A percentile compares a stretch with the other conserved stretches of the same genome.
Conservation (phyloP, 1,139 yeast genomes). For the Trichomonascaceae sp. region DNA sequence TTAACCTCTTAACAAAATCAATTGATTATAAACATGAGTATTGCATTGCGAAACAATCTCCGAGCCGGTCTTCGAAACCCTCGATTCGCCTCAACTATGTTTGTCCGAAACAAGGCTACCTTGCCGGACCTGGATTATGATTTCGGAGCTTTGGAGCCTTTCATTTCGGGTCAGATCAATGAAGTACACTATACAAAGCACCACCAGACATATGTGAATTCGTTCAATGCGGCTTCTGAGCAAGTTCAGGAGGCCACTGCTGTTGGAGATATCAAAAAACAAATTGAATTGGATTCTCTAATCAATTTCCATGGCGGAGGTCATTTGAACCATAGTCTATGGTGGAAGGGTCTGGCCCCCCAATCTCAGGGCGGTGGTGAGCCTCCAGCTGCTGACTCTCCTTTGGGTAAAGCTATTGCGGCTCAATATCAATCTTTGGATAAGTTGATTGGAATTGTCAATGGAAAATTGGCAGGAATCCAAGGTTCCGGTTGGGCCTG, state of each 20-base stretch:
- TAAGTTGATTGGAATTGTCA: slow-evolving; percentile 59
- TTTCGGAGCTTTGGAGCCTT: slow-evolving; percentile 85
- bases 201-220: slow-evolving; percentile 90
- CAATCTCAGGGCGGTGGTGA: slow-evolving; percentile 78
- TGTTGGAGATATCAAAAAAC: slow-evolving; percentile 59
- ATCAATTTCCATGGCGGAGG: slow-evolving; percentile 97
- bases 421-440: slow-evolving; percentile 75
- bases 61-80: neutral
- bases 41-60: neutral
- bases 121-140: slow-evolving; percentile 85
- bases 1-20: neutral
- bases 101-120: slow-evolving; percentile 20
- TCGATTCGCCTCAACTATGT: slow-evolving; percentile 6
- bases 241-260: slow-evolving; percentile 66
- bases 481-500: slow-evolving; percentile 99
- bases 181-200: slow-evolving; percentile 86
- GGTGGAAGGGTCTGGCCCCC: slow-evolving; percentile 92
- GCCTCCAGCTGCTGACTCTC: slow-evolving; percentile 54
- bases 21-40: neutral
- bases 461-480: slow-evolving; percentile 78
- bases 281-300: slow-evolving; percentile 65
- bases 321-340: slow-evolving; percentile 74
- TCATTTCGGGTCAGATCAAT: slow-evolving; percentile 82
- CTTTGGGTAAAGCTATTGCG: slow-evolving; percentile 56
- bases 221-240: slow-evolving; percentile 78